Base-by-base conservation (phyloP, 352 stramenopile genomes). In the Elongisporangium anandrum region DNA sequence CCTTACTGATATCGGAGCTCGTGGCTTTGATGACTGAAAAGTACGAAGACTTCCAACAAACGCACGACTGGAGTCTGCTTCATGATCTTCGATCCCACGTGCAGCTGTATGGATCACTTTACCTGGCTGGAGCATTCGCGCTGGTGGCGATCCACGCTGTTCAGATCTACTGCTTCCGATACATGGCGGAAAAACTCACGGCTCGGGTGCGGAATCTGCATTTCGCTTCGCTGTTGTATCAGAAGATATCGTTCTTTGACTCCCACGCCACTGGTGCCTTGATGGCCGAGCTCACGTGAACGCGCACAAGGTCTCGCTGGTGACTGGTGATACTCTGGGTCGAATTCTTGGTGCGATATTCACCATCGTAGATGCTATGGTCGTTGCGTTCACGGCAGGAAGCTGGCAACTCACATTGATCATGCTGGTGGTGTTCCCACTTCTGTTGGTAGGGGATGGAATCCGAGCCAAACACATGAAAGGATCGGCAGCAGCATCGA, bases 321-420 rank as follows among this genome's bases (percentile, higher is more conserved):
- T 87, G 10, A 73, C 70, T 1, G 77, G 73, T n/a, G 77, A 87
- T 34, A 52, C 73, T 0, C 72, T 77, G 45, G 73, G 70, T 0
- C 68, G 77, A 10, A 58, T 88, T 22, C 60, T 89, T 2, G 70
- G 85, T 39, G 66, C 73, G 12, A 22, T 75, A 8, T 80, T 77
- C 54, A 85, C 75, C 3, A 69, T 83, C 17, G 22, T 81, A 20
- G 64, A 66, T 16, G 75, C 71, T 8, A 60, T 87, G 19, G 50
- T 73, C 13, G 79, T 88, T 41, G 79, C 80, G 19, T 77, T 89
- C 21, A 74, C 81, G 45, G 47, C 70, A 2, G 79, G 73, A 6
- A 79, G 65, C 24, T 90, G 79, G 79, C 55, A 82, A 47, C 59
- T 94, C 4, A 80, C 78, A 3, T 66, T 90, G 21, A 67, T 90